These are phyloP conservation scores for Chytriomyces confervae DNA, from an alignment of 192 early-diverging fungal species.

Conservation along the genomic window DNA sequence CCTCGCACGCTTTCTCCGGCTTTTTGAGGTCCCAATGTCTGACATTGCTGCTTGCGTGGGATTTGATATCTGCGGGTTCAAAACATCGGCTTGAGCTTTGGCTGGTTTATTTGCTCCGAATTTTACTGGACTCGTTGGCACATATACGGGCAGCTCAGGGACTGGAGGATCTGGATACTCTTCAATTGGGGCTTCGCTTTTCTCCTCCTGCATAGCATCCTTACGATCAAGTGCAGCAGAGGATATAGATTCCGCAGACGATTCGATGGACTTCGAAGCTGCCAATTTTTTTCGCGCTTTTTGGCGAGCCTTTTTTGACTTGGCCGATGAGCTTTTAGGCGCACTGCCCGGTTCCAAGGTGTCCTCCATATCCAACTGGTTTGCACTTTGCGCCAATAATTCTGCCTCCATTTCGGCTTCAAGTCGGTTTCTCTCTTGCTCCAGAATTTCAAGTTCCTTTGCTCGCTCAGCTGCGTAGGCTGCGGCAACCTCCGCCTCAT, in stretches of 20 bases:
- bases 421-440: not conserved
- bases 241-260: no score
- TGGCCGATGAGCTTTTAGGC: not conserved
- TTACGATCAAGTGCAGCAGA: no score
- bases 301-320: conserved; percentile 23
- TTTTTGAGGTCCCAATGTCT: not conserved
- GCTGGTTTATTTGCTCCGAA: no score
- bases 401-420: not conserved
- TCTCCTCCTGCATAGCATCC: no score
- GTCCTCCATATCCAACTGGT: no score
- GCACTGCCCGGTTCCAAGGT: not conserved
- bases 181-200: not conserved
- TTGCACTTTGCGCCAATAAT: not conserved
- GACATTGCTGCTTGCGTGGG: no score
- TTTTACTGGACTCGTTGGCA: not conserved
- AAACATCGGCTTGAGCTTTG: no score
- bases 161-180: not conserved
- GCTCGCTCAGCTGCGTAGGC: not conserved
- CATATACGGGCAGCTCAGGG: not conserved
- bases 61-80: no score
- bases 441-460: not conserved
- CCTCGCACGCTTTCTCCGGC: conserved; percentile 31
- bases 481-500: not conserved
- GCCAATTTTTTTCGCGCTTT: conserved; percentile 17
- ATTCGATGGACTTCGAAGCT: not conserved